Conservation (phyloP, 2,329 filamentous ascomycete species). For the Aspergillus candidus region DNA sequence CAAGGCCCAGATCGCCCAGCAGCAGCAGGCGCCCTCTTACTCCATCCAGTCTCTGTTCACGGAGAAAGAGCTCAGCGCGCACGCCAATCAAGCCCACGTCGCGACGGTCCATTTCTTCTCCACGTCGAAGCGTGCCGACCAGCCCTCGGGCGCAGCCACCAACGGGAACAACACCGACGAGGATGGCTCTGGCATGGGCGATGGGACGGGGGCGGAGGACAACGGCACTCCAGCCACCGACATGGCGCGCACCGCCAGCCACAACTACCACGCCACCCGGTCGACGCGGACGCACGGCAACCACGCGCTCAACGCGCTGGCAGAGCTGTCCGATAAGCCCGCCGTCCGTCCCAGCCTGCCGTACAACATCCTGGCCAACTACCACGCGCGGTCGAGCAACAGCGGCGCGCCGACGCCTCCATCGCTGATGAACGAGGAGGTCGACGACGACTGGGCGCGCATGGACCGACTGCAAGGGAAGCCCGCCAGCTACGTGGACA, state of each 20-base stretch:
- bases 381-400: conserved; percentile 39
- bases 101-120: conserved; percentile 55
- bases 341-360: conserved; percentile 41
- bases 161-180: conserved; percentile 41
- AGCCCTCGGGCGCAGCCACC: conserved; percentile 32
- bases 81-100: conserved; percentile 55
- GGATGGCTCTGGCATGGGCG: conserved; percentile 26
- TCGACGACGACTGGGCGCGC: conserved; percentile 41
- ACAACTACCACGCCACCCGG: conserved; percentile 51
- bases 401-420: conserved; percentile 38
- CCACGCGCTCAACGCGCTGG: conserved; percentile 50
- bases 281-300: conserved; percentile 48
- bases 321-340: conserved; percentile 49
- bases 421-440: conserved; percentile 41
- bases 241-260: conserved; percentile 57
- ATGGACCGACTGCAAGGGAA: conserved; percentile 36
- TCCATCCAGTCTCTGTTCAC: conserved; percentile 61
- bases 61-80: conserved; percentile 59
- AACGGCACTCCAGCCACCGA: conserved; percentile 43
- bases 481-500: conserved; percentile 38
- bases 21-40: conserved; percentile 55
- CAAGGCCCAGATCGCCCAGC: conserved; percentile 48
- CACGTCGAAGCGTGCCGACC: conserved; percentile 45
- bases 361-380: conserved; percentile 42
- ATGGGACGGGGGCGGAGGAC: conserved; percentile 37